A percentile compares a stretch with the other conserved stretches of the same genome.
phyloP scores from a whole-genome alignment of 2,329 filamentous ascomycete species.

The Ilyonectria robusta region DNA sequence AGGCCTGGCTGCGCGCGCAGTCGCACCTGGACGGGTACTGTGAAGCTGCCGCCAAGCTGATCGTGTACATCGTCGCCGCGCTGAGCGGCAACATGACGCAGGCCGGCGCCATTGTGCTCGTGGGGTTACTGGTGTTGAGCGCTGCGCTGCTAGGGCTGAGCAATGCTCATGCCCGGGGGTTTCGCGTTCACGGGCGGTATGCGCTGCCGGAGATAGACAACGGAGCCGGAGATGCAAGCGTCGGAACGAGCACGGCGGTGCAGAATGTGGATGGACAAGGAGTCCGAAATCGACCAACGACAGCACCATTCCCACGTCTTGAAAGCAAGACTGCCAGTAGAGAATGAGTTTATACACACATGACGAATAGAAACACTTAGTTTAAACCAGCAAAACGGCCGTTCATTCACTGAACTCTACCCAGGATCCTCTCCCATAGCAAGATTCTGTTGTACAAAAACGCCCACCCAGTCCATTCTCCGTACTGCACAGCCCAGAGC shows the following conservation, averaged over 20 bases:
- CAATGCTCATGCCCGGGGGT: slow-evolving; percentile 63
- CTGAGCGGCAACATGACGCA: slow-evolving; percentile 70
- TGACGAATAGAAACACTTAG: neutral
- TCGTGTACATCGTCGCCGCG: slow-evolving; percentile 71
- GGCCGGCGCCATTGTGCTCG: slow-evolving; percentile 65
- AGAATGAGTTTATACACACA: neutral
- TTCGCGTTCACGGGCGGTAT: slow-evolving; percentile 67
- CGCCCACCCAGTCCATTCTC: slow-evolving; percentile 20
- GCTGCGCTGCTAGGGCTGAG: slow-evolving; percentile 68
- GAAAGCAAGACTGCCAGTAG: neutral
- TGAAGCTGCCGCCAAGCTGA: slow-evolving; percentile 67
- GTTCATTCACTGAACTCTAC: slow-evolving; percentile 21
- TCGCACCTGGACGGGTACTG: slow-evolving; percentile 66
- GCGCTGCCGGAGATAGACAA: slow-evolving; percentile 47
- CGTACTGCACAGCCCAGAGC: slow-evolving; percentile 7
- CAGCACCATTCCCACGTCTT: neutral
- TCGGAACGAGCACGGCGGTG: neutral
- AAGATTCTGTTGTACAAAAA: slow-evolving; percentile 32
- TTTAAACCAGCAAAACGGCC: slow-evolving; percentile 11
- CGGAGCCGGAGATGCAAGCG: slow-evolving; percentile 4
- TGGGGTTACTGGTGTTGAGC: slow-evolving; percentile 65
- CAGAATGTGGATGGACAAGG: slow-evolving; percentile 3
- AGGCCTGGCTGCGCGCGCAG: slow-evolving; percentile 68
- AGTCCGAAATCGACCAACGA: neutral
- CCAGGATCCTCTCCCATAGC: slow-evolving; percentile 17